Percentiles rank a stretch among this genome's conserved stretches.
Evolutionary conservation across 306 rosid genomes (phyloP).

Genomic region (Mucuna pruriens): DNA sequence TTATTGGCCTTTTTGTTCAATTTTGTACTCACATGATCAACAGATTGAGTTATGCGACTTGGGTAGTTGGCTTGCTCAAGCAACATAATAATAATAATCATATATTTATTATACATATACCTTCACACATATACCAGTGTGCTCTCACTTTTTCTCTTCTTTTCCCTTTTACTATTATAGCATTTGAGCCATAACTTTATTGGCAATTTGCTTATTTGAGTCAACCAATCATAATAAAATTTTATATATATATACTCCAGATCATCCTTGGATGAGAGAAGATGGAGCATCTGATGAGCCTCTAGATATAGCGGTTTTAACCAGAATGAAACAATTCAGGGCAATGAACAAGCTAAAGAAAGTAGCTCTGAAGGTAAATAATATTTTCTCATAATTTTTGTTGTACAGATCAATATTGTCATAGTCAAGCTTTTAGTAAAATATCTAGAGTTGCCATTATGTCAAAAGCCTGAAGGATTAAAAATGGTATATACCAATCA

Average conservation of each 20-base stretch:
- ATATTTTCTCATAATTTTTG: not conserved
- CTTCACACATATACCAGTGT: not conserved
- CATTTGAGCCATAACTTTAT: not conserved
- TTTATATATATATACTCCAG: not conserved
- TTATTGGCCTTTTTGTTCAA: not conserved
- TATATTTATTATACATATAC: not conserved
- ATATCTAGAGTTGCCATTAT: not conserved
- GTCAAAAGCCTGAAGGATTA: not conserved
- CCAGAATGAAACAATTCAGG: conserved; percentile 95
- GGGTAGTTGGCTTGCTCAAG: not conserved
- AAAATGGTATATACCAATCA: not conserved
- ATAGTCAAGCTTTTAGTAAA: not conserved
- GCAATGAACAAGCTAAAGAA: conserved; percentile 99
- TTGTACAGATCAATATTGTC: not conserved
- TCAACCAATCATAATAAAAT: not conserved
- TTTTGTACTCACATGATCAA: not conserved
- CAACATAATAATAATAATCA: not conserved
- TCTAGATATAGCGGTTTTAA: conserved; percentile 88
- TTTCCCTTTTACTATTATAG: not conserved
- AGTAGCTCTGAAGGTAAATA: conserved; percentile 81
- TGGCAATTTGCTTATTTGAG: not conserved
- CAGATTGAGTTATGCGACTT: not conserved
- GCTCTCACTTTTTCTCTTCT: not conserved
- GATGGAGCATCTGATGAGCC: conserved; percentile 92
- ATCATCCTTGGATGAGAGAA: conserved; percentile 20